Evolutionary conservation across 2,329 filamentous ascomycete genomes (phyloP), one percentile per base, ranked within the genome.

Genomic region (Ophiostoma quercus): DNA sequence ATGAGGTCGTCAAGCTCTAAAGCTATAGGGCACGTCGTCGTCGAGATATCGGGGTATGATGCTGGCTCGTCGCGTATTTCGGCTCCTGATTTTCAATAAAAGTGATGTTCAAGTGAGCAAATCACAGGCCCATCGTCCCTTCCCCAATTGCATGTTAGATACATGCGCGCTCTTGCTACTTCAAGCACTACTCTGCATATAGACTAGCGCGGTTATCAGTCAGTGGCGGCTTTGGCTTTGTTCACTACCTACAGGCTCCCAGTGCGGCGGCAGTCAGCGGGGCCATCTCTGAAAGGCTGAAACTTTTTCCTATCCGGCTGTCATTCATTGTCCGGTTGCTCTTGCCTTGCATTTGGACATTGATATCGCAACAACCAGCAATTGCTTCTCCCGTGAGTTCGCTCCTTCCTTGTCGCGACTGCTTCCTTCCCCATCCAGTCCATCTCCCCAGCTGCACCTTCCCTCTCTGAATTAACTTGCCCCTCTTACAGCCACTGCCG

Each of bases 241-340:
- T 32, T 62, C 57, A 19, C 60, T 41, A 1, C 39, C 39, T 41
- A 14, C 39, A 41, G 25, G 39, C 39, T 12, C 11, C 39, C 39
- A 41, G 39, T 9, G 32, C 39, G 11, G 39, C 29, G 2, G 34
- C 62, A 9, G 16, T 8, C n/a, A 65, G 34, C 34, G 32, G 62
- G 62, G 29, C 29, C 60, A 2, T 22, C 19, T 65, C 34, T 57
- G 16, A 63, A 70, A 71, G 72, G 72, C 72, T 71, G 71, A 73
- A 73, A 69, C 70, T 73, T 73, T 73, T 73, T 60, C 72, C 71
- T 71, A 57, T 72, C 71, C 71, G 69, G 68, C 68, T 71, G 62
- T 70, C n/a, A 54, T 65, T 63, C 60, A 39, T 37, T 69, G 57
- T 19, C 43, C 19, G 62, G 37, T 57, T 39, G 69, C 67, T 60